Percentiles rank a stretch among this genome's conserved stretches.
Conservation (phyloP, 768 basidiomycete species). For the Auriscalpium microsporum region DNA sequence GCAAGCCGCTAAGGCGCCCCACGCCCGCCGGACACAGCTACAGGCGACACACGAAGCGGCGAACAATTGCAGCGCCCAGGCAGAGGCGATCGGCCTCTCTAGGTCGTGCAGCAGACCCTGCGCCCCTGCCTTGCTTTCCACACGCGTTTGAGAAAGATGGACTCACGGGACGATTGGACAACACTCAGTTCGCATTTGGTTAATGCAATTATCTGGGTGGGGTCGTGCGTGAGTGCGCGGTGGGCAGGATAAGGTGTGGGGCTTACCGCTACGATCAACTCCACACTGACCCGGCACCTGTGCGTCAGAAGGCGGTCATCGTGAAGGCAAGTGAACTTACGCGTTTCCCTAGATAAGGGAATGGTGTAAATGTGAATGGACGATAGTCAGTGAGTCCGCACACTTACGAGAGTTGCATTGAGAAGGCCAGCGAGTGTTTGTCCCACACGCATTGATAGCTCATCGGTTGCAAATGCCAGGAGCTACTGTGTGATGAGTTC, state of each 20-base stretch:
- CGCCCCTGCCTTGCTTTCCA: no score
- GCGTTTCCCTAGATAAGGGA: slow-evolving; percentile 19
- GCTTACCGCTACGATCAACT: slow-evolving; percentile 35
- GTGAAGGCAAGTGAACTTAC: slow-evolving; percentile 11
- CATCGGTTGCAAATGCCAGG: slow-evolving; percentile 80
- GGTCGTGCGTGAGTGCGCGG: slow-evolving; percentile 5
- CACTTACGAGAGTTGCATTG: slow-evolving; percentile 72
- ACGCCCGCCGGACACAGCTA: no score
- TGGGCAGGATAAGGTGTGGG: neutral
- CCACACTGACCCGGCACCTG: slow-evolving; percentile 22
- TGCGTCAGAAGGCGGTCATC: no score
- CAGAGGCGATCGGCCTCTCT: no score
- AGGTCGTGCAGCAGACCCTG: no score
- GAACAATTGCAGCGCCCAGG: no score
- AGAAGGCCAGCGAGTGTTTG: slow-evolving; percentile 77
- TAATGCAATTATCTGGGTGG: slow-evolving; percentile 36
- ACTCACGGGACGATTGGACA: slow-evolving; percentile 38
- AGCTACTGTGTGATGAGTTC: slow-evolving; percentile 33
- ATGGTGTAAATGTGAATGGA: neutral
- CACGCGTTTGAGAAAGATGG: neutral
- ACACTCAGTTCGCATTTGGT: slow-evolving; percentile 35
- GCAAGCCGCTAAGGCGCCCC: no score
- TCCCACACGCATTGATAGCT: slow-evolving; percentile 73
- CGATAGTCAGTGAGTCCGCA: neutral
- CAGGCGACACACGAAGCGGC: no score